Evolutionary conservation across 306 rosid species (phyloP), one percentile per base, ranked within the genome.

Genomic region (Prunus mira): DNA sequence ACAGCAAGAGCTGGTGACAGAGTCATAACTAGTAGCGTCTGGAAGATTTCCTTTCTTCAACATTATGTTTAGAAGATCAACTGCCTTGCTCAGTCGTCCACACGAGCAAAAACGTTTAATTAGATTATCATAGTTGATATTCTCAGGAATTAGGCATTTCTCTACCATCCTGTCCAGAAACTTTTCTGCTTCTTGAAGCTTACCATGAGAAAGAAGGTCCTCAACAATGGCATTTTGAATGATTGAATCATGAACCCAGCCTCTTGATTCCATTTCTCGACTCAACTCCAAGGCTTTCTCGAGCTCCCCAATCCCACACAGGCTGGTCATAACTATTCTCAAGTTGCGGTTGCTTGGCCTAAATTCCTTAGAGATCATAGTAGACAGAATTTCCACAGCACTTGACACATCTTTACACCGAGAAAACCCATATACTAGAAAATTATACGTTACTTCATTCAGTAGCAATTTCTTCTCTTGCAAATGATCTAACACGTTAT

Each of bases 371-470:
- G 77, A 84, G 65, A 92, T 89, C 98, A 95, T 92, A 57, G 81
- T 74, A 67, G 83, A 77, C 45, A 95, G 82, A 83, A 80, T 88
- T 43, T 82, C 84, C 58, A 63, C 63, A 28, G 97, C 77, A 79
- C 84, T 79, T 5, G 85, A 80, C 25, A 88, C 72, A 73, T 92
- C 90, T 76, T 85, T 86, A 80, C 91, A 83, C 56, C 57, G 81
- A 73, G 74, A 84, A 74, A 90, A 92, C 64, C 97, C 97, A 61
- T 83, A 72, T 38, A 95, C 88, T 71, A 92, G 92, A 87, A 88
- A 92, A 82, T 89, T 84, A 62, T 87, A 84, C 62, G 97, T 84
- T 75, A 92, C 86, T 76, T 84, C 90, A 81, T 90, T 64, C 10
- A 74, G 91, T 46, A 57, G 76, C 70, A 95, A 52, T 75, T 82